A percentile compares a stretch with the other conserved stretches of the same genome.
phyloP scores from a whole-genome alignment of 192 early-diverging fungal genomes.

The Borealophlyctis nickersoniae region DNA sequence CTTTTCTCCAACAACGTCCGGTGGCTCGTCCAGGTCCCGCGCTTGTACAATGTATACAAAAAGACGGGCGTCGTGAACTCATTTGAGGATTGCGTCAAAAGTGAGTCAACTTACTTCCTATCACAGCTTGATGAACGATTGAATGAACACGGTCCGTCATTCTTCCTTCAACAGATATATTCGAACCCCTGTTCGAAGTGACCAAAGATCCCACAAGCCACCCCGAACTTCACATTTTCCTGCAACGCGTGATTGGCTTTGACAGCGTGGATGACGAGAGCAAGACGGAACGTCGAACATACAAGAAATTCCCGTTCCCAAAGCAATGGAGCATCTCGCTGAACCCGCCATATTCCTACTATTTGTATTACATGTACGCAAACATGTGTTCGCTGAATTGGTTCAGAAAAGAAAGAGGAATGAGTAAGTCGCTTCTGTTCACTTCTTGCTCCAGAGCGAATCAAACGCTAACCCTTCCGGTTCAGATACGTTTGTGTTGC shows the following conservation, averaged over 20 bases:
- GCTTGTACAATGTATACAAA: conserved; percentile 88
- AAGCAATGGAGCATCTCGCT: conserved; percentile 39
- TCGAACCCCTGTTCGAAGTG: conserved; percentile 88
- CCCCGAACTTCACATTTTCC: conserved; percentile 87
- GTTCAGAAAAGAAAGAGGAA: conserved; percentile 66
- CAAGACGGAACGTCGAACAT: conserved; percentile 77
- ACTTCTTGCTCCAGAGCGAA: background rate
- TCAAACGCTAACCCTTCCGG: no score
- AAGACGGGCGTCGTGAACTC: conserved; percentile 53
- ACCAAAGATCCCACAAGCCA: conserved; percentile 79
- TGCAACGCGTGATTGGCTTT: conserved; percentile 92
- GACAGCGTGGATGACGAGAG: conserved; percentile 95
- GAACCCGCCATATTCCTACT: conserved; percentile 95
- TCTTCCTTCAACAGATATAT: conserved; percentile 62
- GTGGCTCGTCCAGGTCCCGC: conserved; percentile 91
- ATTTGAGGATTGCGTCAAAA: conserved; percentile 76
- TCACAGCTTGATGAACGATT: no score
- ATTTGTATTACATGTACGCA: conserved; percentile 87
- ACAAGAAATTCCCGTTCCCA: conserved; percentile 69
- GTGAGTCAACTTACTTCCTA: conserved; percentile 35
- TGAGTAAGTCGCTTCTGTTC: conserved; percentile 57
- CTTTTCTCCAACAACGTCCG: conserved; percentile 89
- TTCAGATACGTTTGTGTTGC: conserved; percentile 86
- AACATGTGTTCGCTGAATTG: conserved; percentile 80
- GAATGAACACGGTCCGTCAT: no score